A percentile compares a stretch with the other conserved stretches of the same genome.
phyloP scores from a whole-genome alignment of 106 monocot species.

The Phalaenopsis aphrodite region DNA sequence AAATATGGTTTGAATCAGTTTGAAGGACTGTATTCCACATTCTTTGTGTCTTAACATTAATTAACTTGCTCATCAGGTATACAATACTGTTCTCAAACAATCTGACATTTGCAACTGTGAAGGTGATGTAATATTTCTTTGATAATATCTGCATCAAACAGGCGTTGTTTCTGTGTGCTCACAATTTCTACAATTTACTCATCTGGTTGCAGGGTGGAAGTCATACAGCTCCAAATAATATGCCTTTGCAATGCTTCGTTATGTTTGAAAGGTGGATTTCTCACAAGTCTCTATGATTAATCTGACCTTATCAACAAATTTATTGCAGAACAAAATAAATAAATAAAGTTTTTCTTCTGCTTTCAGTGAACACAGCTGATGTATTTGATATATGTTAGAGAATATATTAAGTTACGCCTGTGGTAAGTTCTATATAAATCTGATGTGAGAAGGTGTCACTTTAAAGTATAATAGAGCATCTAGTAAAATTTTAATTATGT shows the following conservation, averaged over 20 bases:
- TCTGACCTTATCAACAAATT: background rate
- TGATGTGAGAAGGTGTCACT: too few relatives aligned
- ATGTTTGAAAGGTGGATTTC: constrained; percentile 6
- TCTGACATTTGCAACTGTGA: constrained; percentile 2
- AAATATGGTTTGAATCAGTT: too few relatives aligned
- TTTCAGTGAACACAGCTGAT: too few relatives aligned
- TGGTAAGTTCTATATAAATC: too few relatives aligned
- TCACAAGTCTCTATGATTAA: background rate
- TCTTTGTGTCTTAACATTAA: too few relatives aligned
- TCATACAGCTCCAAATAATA: background rate
- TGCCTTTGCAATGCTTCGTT: background rate
- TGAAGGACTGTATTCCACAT: too few relatives aligned
- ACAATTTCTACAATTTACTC: background rate
- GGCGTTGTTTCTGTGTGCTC: background rate
- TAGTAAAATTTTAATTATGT: too few relatives aligned
- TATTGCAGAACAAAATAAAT: too few relatives aligned
- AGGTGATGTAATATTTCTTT: background rate
- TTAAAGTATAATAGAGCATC: too few relatives aligned
- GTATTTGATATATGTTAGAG: too few relatives aligned
- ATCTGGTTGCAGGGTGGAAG: background rate
- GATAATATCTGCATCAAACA: background rate
- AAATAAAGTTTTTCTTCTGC: too few relatives aligned
- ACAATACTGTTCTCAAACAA: constrained; percentile 8
- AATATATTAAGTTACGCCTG: too few relatives aligned
- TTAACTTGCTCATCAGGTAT: background rate